Percentiles rank a stretch among this genome's conserved stretches.
Evolutionary conservation across 257 asterid species (phyloP).

Genomic region (Voacanga thouarsii): DNA sequence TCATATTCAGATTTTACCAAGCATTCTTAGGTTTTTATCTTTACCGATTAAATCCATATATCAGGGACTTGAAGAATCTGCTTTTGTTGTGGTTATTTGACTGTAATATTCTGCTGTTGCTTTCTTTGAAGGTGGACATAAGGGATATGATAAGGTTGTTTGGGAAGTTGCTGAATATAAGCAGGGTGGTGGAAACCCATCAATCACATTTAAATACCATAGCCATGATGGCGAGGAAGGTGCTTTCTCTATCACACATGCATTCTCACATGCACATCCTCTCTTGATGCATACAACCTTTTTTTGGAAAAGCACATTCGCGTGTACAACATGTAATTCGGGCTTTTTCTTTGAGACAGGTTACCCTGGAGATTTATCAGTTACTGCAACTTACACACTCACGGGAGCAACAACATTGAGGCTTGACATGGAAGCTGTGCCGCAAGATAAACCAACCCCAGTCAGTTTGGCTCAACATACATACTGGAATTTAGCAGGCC

Average conservation of each 20-base stretch:
- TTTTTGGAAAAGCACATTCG: not conserved
- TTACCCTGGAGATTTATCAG: conserved; percentile 80
- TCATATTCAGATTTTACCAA: not conserved
- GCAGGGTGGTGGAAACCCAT: conserved; percentile 81
- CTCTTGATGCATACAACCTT: not conserved
- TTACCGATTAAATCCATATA: not conserved
- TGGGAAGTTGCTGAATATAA: conserved; percentile 86
- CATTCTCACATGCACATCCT: not conserved
- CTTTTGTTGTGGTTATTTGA: not conserved
- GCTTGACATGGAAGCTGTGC: conserved; percentile 95
- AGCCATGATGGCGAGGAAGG: conserved; percentile 98
- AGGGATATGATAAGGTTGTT: conserved; percentile 93
- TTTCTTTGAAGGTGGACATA: conserved; percentile 66
- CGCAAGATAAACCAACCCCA: conserved; percentile 74
- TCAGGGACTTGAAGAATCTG: not conserved
- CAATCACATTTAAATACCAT: conserved; percentile 75
- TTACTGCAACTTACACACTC: conserved; percentile 74
- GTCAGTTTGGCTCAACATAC: conserved; percentile 94
- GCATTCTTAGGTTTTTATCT: not conserved
- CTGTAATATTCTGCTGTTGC: not conserved
- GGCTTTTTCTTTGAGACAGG: conserved; percentile 43
- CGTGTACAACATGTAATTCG: not conserved
- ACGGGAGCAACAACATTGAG: conserved; percentile 68
- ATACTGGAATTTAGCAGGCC: conserved; percentile 93
- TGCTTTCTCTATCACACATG: conserved; percentile 17